Evolutionary conservation across 495 filamentous ascomycete genomes (phyloP), one percentile per base, ranked within the genome.

Genomic region (Penicillium argentinense): DNA sequence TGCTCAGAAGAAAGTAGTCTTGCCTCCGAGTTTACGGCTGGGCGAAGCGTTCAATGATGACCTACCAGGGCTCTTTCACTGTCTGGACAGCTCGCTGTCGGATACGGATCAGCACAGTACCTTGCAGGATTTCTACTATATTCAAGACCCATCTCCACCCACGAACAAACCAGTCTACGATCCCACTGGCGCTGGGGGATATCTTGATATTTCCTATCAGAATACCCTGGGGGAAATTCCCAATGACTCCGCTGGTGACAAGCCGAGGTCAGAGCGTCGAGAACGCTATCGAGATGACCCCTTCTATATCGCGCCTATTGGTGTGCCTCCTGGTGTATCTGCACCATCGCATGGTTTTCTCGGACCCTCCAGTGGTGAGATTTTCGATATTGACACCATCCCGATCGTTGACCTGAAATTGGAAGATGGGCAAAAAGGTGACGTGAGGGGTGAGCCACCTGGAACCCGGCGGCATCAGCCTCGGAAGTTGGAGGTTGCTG

Each of bases 331-430:
- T 6, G 80, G 74, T 27, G 72, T 71, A 8, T 85, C 80, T 1
- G 89, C 87, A 0, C 84, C 87, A 2, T 77, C 88, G 43, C 83
- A 88, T 56, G 84, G 83, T 42, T 83, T 89, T 28, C 72, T 90
- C 0, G 74, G 79, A 47, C 77, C 68, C 22, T 79, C 80, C 23
- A 86, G 89, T 54, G 84, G 83, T 2, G 82, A 84, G 6, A 85
- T 82, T 22, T 67, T 96, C 12, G 93, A 98, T 60, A 78, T 98
- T 39, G 93, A 98, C 62, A 79, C 87, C 11, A 98, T 98, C 49
- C 93, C 93, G 1, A 92, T 97, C 49, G 89, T 98, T 78, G 83
- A 95, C 53, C 79, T 98, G 18, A 82, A 91, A 56, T 72, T 96
- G 18, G 81, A 80, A 2, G 78, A 76, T 39, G 62, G 27, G 28